Conservation (phyloP, 2,329 filamentous ascomycete genomes). For the Canariomyces notabilis region DNA sequence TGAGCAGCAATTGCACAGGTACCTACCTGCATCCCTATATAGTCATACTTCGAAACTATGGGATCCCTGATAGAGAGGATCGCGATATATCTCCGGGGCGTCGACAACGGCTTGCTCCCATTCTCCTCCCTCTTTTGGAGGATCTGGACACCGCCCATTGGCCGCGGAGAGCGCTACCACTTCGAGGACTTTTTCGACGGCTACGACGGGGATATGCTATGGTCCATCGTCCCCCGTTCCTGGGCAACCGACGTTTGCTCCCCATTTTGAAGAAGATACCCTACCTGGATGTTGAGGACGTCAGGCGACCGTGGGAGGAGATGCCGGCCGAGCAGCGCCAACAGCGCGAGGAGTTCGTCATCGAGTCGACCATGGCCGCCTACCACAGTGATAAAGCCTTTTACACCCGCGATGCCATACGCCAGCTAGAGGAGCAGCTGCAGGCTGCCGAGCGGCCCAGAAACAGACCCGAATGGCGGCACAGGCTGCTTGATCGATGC, state of each 20-base stretch:
- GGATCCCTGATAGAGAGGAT: slow-evolving; percentile 6
- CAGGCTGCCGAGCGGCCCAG: not conserved
- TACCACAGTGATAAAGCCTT: slow-evolving; percentile 16
- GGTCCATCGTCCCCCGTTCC: slow-evolving; percentile 13
- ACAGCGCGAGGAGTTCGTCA: slow-evolving; percentile 4
- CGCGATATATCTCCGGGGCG: slow-evolving; percentile 8
- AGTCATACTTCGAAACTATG: not conserved
- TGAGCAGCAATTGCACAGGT: not conserved
- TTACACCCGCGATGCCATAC: slow-evolving; percentile 12
- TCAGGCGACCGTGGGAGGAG: slow-evolving; percentile 1
- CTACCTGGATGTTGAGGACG: slow-evolving; percentile 13
- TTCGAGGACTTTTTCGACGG: slow-evolving; percentile 14
- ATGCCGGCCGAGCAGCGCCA: slow-evolving; percentile 4
- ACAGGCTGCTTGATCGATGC: slow-evolving; percentile 10
- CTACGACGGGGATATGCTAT: slow-evolving; percentile 2
- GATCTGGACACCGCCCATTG: slow-evolving; percentile 14
- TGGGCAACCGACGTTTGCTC: slow-evolving; percentile 6
- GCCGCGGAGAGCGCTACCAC: slow-evolving; percentile 14
- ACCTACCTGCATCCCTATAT: too few relatives aligned
- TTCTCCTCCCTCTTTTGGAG: slow-evolving; percentile 16
- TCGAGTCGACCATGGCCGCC: slow-evolving; percentile 7
- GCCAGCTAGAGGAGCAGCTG: slow-evolving; percentile 11
- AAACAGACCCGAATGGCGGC: not conserved
- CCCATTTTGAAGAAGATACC: slow-evolving; percentile 14
- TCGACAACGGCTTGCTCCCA: slow-evolving; percentile 13